A percentile compares a stretch with the other conserved stretches of the same genome.
Conservation (phyloP, 129 eudicot genomes). For the Artemisia tridentata region DNA sequence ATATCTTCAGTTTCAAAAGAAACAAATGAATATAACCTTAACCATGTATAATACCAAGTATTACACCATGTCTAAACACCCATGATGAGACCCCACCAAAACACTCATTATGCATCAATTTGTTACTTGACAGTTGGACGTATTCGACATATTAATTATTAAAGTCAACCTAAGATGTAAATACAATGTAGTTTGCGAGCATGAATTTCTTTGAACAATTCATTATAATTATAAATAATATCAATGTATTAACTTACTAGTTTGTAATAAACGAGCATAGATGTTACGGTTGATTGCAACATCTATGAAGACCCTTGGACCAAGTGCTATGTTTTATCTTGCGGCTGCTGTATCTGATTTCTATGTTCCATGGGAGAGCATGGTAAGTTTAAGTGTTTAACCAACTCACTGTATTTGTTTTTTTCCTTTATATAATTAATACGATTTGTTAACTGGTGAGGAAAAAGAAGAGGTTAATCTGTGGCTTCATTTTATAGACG, state of each 20-base stretch:
- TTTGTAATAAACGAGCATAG: conserved; percentile 36
- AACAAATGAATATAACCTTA: no score
- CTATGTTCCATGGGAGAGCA: conserved; percentile 97
- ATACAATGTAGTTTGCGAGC: not conserved
- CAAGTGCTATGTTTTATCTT: conserved; percentile 85
- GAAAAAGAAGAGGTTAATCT: not conserved
- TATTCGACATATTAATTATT: no score
- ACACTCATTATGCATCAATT: no score
- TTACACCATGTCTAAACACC: no score
- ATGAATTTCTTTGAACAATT: not conserved
- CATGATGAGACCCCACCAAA: no score
- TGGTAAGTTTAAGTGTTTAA: conserved; percentile 56
- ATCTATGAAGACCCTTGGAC: conserved; percentile 66
- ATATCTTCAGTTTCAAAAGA: no score
- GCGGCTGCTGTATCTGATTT: conserved; percentile 99
- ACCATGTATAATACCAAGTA: no score
- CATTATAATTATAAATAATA: no score
- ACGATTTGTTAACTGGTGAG: not conserved
- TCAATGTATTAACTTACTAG: not conserved
- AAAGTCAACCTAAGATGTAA: no score
- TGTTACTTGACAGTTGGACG: no score
- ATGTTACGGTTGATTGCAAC: conserved; percentile 65
- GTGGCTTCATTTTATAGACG: conserved; percentile 39
- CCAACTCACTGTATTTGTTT: not conserved
- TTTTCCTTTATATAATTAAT: no score